phyloP scores from a whole-genome alignment of 2,329 filamentous ascomycete species.

The Xylaria digitata region DNA sequence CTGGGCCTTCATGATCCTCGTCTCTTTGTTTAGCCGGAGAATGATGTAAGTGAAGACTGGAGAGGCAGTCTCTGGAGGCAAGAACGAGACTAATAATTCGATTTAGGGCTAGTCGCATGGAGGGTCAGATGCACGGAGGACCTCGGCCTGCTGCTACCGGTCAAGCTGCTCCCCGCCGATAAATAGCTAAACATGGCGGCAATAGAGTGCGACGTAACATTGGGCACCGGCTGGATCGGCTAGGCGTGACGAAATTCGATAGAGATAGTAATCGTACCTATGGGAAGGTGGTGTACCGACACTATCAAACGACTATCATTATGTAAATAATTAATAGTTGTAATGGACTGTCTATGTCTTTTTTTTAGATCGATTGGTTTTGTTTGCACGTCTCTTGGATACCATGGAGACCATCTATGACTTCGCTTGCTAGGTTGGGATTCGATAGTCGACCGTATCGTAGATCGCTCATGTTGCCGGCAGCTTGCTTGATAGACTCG shows the following conservation, averaged over 20 bases:
- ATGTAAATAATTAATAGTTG: constrained; percentile 33
- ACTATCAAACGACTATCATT: not conserved
- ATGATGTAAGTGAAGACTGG: constrained; percentile 74
- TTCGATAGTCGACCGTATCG: constrained; percentile 82
- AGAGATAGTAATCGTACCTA: not conserved
- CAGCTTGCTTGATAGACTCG: constrained; percentile 70
- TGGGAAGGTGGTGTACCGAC: not conserved
- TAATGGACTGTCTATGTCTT: constrained; percentile 39
- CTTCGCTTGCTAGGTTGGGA: constrained; percentile 70
- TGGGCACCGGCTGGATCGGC: not conserved
- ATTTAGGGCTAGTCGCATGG: constrained; percentile 44
- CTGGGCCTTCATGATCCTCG: constrained; percentile 81
- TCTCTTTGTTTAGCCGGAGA: constrained; percentile 77
- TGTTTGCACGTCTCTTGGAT: constrained; percentile 72
- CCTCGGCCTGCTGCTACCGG: constrained; percentile 45
- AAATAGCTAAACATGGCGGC: constrained; percentile 26
- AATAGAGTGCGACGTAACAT: constrained; percentile 5
- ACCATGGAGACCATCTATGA: constrained; percentile 72
- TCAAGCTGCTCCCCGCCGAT: constrained; percentile 46
- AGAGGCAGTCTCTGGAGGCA: not conserved
- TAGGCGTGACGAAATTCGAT: not conserved
- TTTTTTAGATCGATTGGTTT: constrained; percentile 49
- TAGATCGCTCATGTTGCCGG: constrained; percentile 82
- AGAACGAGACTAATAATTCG: constrained; percentile 34
- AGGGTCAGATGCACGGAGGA: constrained; percentile 42